Evolutionary conservation across 179 eudicot species (phyloP), one percentile per base, ranked within the genome.

Genomic region (Nepenthes alata): DNA sequence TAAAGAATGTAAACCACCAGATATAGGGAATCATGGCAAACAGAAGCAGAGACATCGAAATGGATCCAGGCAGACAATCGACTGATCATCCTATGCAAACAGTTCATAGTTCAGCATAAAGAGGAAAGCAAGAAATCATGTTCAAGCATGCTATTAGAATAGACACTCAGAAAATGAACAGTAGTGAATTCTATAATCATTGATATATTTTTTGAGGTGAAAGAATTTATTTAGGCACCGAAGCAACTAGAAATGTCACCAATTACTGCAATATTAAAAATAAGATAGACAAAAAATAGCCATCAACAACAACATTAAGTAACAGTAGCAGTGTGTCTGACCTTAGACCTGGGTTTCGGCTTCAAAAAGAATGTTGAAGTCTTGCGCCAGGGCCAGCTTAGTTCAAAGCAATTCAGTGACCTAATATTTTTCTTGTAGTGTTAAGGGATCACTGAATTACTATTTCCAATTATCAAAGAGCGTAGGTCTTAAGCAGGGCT

Each of bases 381-480:
- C 60, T 3, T 67, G 69, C 87, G 85, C 96, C 95, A 85, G 50
- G 99, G 99, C 99, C 99, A 94, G 67, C 87, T 59, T 63, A 94
- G 94, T 68, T 91, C 91, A 80, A 94, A 86, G 84, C 99, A 91
- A 66, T 80, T 76, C 60, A 70, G 68, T 13, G 99, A 94, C 99
- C 99, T 94, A 61, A 62, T 6, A 48, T 35, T 13, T 44, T 36
- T 14, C 6, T 38, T 64, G 53, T 14, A 15, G 49, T 47, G 25
- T 25, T 35, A 12, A 64, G 51, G 16, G 52, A 6, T 12, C 2
- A 35, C 11, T 8, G 12, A 37, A 37, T 12, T 37, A 57, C 14
- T 1, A 35, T 13, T 2, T 2, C 55, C 45, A 15, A 63, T 6
- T 16, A 25, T 25, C 10, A 14, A 34, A 15, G 41, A 10, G 8